Evolutionary conservation across 73 alveolate genomes (phyloP), one percentile per base, ranked within the genome.

Genomic region (Tetrahymena malaccensis): DNA sequence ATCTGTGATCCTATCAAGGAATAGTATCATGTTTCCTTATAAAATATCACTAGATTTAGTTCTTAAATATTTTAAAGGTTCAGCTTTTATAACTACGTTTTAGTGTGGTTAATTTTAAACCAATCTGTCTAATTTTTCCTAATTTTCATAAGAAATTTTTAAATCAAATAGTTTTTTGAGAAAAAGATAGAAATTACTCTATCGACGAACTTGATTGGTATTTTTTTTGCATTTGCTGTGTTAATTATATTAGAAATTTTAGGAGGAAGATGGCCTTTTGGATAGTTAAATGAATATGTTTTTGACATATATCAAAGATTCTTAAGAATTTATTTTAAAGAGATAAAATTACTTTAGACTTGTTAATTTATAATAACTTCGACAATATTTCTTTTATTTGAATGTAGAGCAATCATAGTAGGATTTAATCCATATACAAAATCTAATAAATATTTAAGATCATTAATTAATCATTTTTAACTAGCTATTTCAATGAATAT

Each of bases 351-450:
- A 96, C 97, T 95, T 95, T 97, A 94, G 93, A 95, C 43, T 21
- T 94, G 94, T 58, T 94, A 93, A 84, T 96, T 93, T 43, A 98
- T 93, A 43, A 94, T 95, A 84, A 98, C 96, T 55, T 95, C 95
- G 0, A 94, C 37, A 94, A 98, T 95, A 35, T 93, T 44, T 94
- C 99, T 96, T 94, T 96, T 95, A 31, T 97, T 43, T 27, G 98
- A 97, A 94, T 85, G 93, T 35, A 97, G 94, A 43, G 97, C 96
- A 27, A 98, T 97, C 93, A 97, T 95, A 6, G 96, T 97, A 40
- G 99, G 98, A 58, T 98, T 98, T 22, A 98, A 94, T 34, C 99
- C 99, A 94, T 97, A 98, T 43, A 97, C 94, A 84, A 96, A 97
- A 89, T 95, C 95, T 70, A 70, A 27, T 9, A 70, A 27, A 4